phyloP scores from a whole-genome alignment of 768 basidiomycete genomes.

The Podaxis mareebaensis region DNA sequence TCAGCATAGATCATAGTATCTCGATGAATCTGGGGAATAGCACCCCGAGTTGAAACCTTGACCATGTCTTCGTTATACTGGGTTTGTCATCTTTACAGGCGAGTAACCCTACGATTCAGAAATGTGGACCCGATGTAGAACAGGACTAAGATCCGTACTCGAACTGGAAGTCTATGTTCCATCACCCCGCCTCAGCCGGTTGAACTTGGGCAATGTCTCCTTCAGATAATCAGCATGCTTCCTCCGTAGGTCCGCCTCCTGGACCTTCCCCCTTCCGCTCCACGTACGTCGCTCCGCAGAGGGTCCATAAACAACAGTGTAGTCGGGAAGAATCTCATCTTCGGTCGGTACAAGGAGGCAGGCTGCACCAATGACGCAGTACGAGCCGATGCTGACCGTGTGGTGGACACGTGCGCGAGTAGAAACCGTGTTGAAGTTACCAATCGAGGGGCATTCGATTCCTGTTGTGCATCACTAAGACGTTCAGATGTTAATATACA shows the following conservation, averaged over 20 bases:
- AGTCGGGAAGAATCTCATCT: constrained; percentile 78
- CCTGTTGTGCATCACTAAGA: constrained; percentile 45
- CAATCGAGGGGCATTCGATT: constrained; percentile 83
- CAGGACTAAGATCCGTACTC: constrained; percentile 6
- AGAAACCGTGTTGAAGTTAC: constrained; percentile 83
- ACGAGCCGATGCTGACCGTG: constrained; percentile 73
- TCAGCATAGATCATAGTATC: no score
- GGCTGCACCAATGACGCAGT: constrained; percentile 82
- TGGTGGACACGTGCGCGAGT: constrained; percentile 84
- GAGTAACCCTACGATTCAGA: background rate
- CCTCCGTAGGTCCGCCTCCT: constrained; percentile 78
- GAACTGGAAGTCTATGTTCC: constrained; percentile 35
- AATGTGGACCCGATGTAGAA: background rate
- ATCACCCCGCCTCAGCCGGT: constrained; percentile 65
- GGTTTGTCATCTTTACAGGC: background rate
- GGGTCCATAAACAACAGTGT: constrained; percentile 82
- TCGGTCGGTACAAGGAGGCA: constrained; percentile 79
- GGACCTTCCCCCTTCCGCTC: constrained; percentile 83
- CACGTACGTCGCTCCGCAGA: constrained; percentile 73
- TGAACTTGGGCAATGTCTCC: constrained; percentile 92
- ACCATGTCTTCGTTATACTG: background rate
- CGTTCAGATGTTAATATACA: background rate
- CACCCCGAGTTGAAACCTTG: constrained; percentile 23
- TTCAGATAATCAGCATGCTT: constrained; percentile 92
- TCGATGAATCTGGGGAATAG: no score